A percentile compares a stretch with the other conserved stretches of the same genome.
Evolutionary conservation across 345 rosid species (phyloP).

Genomic region (Fremontodendron californicum): DNA sequence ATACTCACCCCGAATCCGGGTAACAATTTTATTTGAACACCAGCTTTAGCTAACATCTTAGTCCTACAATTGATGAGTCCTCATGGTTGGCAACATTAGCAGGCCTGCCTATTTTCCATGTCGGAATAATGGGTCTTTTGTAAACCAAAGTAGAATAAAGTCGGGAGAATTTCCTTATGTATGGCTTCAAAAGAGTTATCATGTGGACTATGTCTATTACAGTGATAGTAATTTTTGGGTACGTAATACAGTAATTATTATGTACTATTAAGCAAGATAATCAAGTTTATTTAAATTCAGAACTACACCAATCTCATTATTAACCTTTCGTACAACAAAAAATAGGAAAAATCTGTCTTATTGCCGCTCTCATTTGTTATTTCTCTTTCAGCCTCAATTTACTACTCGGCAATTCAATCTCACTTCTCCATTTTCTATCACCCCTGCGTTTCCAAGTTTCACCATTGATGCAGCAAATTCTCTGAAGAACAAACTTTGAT

Average conservation of each 20-base stretch:
- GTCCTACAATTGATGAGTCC: too few species aligned
- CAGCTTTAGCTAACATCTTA: too few species aligned
- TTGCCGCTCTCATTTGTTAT: neutral
- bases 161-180: too few species aligned
- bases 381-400: constrained; percentile 31
- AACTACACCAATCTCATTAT: neutral
- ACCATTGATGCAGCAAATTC: constrained; percentile 71
- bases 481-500: constrained; percentile 57
- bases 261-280: neutral
- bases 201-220: neutral
- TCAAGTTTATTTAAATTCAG: neutral
- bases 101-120: neutral
- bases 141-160: too few species aligned
- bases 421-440: constrained; percentile 59
- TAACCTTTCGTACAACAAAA: neutral
- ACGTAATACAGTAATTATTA: neutral
- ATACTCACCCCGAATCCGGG: too few species aligned
- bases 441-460: constrained; percentile 67
- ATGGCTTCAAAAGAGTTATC: neutral
- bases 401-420: constrained; percentile 46
- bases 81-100: neutral
- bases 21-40: too few species aligned
- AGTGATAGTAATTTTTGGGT: neutral
- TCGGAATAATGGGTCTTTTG: too few species aligned
- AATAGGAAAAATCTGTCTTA: neutral